Percentiles rank a stretch among this genome's conserved stretches.
phyloP scores from a whole-genome alignment of 108 stramenopile genomes.

The Nitzschia sp. region DNA sequence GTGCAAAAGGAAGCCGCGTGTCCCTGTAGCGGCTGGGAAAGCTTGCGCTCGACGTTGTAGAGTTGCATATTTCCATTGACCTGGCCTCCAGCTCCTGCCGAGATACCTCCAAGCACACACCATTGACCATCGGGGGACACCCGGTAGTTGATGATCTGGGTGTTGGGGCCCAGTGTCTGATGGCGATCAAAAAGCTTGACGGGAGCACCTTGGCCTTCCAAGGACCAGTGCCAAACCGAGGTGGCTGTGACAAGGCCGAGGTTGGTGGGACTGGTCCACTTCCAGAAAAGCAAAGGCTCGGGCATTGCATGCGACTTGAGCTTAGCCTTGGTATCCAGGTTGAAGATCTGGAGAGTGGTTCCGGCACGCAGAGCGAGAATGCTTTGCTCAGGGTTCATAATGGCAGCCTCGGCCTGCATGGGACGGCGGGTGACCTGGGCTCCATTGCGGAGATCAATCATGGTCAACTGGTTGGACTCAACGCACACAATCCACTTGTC shows the following conservation, averaged over 20 bases:
- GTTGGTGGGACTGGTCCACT: constrained; percentile 87
- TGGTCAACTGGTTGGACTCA: constrained; percentile 85
- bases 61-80: constrained; percentile 99
- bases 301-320: constrained; percentile 90
- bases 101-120: constrained; percentile 96
- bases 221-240: constrained; percentile 93
- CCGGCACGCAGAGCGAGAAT: constrained; percentile 93
- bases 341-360: constrained; percentile 95
- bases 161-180: constrained; percentile 75
- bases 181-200: constrained; percentile 96
- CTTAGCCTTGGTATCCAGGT: constrained; percentile 92
- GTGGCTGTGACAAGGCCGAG: constrained; percentile 94
- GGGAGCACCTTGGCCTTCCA: constrained; percentile 75
- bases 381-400: constrained; percentile 95
- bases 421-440: constrained; percentile 91
- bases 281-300: constrained; percentile 93
- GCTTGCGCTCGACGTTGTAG: constrained; percentile 93
- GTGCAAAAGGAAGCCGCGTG: constrained; percentile 92
- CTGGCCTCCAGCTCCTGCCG: constrained; percentile 70
- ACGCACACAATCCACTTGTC: constrained; percentile 93
- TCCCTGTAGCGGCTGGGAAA: constrained; percentile 94
- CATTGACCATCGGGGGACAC: constrained; percentile 95
- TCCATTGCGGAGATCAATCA: constrained; percentile 89
- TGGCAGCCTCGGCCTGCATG: constrained; percentile 96
- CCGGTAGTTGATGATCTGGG: constrained; percentile 97